Base-by-base conservation (phyloP, 345 rosid genomes). In the Eucalyptus caleyi region DNA sequence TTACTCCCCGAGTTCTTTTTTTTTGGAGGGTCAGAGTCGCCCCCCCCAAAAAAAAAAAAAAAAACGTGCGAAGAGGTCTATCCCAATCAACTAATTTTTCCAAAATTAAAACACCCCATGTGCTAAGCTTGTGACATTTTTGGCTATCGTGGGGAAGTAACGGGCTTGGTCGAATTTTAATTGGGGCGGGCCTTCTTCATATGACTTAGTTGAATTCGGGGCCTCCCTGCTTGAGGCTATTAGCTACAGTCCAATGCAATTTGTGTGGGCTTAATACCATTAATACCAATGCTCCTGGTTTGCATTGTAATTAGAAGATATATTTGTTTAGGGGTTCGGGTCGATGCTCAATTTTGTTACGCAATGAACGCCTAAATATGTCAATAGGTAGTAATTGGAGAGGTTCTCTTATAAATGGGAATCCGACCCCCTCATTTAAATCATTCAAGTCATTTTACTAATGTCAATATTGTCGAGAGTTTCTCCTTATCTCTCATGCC, bases 401-500 rank as follows among this genome's bases (percentile, higher is more conserved):
- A 53, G 21, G 37, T n/a, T 65, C 37, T 15, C 34, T 16, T 65
- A 65, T n/a, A 65, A 65, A 65, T 11, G 34, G 37, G 19, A 16
- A 65, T n/a, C 34, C 37, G 1, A 14, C 10, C 77, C 34, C 7
- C 34, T 65, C 77, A 65, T 15, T 14, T 65, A 32, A 32, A n/a
- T 7, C 21, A 65, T 65, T 65, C 21, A 14, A 65, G 2, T 32
- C 42, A 34, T 30, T 67, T 32, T 69, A 32, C 2, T 8, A 34
- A 3, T 34, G 21, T 5, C 2, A 16, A 32, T 1, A 16, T 4
- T 32, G 6, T 69, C 0, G 13, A 69, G 42, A 34, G 4, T 32
- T 32, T 9, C 24, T 69, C 12, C 0, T 7, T 19, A 18, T 72
- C 82, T 34, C 44, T 19, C 26, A 5, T 34, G 26, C 44, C 45